Evolutionary conservation across 169 alveolate genomes (phyloP).

Genomic region (Eimeria mitis): DNA sequence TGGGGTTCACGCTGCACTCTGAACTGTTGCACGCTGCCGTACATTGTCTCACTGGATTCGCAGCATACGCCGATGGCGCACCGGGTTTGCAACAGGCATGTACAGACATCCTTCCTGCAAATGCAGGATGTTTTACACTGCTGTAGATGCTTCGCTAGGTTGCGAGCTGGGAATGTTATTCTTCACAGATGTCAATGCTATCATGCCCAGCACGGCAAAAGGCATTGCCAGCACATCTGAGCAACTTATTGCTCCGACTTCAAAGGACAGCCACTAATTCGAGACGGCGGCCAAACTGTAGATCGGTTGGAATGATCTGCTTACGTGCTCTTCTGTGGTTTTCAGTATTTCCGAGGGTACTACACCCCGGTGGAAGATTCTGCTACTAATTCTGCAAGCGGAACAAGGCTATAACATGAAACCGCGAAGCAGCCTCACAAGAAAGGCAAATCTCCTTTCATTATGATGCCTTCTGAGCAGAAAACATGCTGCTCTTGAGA

Average conservation of each 20-base stretch:
- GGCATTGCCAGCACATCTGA: not conserved
- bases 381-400: not conserved
- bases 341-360: not conserved
- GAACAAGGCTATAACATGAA: not conserved
- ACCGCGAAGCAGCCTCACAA: not conserved
- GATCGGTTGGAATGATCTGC: not conserved
- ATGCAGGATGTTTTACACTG: not conserved
- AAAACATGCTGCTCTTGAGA: not conserved
- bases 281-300: not conserved
- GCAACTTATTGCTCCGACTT: not conserved
- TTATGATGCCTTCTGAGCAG: not conserved
- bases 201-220: not conserved
- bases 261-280: not conserved
- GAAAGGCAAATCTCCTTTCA: not conserved
- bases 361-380: not conserved
- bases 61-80: not conserved
- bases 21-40: not conserved
- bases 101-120: not conserved
- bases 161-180: not conserved
- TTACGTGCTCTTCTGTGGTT: not conserved
- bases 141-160: not conserved
- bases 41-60: not conserved
- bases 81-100: conserved; percentile 24
- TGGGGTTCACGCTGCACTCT: not conserved
- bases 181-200: not conserved